Evolutionary conservation across 352 stramenopile genomes (phyloP), one percentile per base, ranked within the genome.

Genomic region (Globisporangium yorkense): DNA sequence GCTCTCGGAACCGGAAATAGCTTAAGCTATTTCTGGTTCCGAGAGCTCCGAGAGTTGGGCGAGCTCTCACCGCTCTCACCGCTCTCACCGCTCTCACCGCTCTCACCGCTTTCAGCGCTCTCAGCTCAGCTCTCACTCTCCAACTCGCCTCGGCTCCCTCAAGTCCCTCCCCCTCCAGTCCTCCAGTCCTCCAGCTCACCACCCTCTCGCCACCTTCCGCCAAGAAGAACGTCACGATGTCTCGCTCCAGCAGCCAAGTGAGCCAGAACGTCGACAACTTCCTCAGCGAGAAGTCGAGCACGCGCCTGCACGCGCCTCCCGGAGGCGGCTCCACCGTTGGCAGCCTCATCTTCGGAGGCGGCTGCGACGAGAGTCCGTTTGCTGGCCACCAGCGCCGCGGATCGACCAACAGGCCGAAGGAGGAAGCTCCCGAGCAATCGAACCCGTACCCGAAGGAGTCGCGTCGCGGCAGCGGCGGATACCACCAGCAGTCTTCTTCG

Each of bases 231-330:
- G 10, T 24, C 20, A 76, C 15, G 57, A 89, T 89, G 76, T 77
- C 77, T 40, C 77, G 79, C 67, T 62, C 56, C 59, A 68, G 69
- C 40, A 77, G 78, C 63, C 76, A 87, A 68, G 68, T 74, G 49
- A 89, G 77, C 21, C 81, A 90, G 61, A 94, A 91, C 62, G 65
- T 86, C 33, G 79, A 92, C 72, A 91, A 92, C 64, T 89, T 91
- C 40, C 59, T 89, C 33, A 61, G 71, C 18, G 77, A 87, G n/a
- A 86, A 86, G 72, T 70, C 82, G 53, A 89, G 82, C 68, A 92
- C 82, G 45, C 80, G 82, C 15, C 70, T 87, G 39, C 84, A 94
- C 57, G 65, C 73, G 2, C 77, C 84, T 13, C 82, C 85, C 15
- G 84, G 85, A 57, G 84, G 84, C 43, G 68, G 72, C 59, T 95